These are phyloP conservation scores for Podaxis sp. DNA, from an alignment of 768 basidiomycete species.

Conservation along the genomic window DNA sequence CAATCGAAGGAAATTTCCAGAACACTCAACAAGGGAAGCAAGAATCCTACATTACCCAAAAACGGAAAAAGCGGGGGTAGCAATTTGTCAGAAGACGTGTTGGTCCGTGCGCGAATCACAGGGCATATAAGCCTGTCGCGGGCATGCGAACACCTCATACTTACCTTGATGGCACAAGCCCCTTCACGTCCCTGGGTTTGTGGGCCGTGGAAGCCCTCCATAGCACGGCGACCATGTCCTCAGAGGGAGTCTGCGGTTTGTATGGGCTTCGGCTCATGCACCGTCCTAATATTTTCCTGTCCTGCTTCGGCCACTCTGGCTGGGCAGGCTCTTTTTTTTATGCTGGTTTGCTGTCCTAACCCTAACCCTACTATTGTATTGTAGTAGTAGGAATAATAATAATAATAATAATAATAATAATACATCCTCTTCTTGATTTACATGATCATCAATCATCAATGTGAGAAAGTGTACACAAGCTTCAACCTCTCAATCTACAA, in stretches of 20 bases:
- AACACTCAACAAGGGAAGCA: not conserved
- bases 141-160: constrained; percentile 37
- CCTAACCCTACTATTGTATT: constrained; percentile 42
- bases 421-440: too few species aligned
- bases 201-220: constrained; percentile 57
- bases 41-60: not conserved
- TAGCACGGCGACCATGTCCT: constrained; percentile 76
- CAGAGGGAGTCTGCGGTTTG: constrained; percentile 58
- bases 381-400: not conserved
- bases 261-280: constrained; percentile 76
- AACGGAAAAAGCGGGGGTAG: not conserved
- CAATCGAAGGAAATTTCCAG: not conserved
- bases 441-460: too few species aligned
- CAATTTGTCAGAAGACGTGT: not conserved
- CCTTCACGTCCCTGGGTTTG: constrained; percentile 55
- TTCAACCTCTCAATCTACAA: too few species aligned
- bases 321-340: constrained; percentile 50
- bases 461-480: too few species aligned
- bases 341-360: constrained; percentile 33
- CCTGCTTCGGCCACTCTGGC: constrained; percentile 66
- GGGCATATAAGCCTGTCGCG: constrained; percentile 24
- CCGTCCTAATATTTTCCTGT: constrained; percentile 81
- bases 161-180: constrained; percentile 65
- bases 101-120: constrained; percentile 38
- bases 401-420: too few species aligned